Percentiles rank a stretch among this genome's conserved stretches.
Evolutionary conservation across 768 basidiomycete species (phyloP).

Genomic region (Candolleomyces eurysporus): DNA sequence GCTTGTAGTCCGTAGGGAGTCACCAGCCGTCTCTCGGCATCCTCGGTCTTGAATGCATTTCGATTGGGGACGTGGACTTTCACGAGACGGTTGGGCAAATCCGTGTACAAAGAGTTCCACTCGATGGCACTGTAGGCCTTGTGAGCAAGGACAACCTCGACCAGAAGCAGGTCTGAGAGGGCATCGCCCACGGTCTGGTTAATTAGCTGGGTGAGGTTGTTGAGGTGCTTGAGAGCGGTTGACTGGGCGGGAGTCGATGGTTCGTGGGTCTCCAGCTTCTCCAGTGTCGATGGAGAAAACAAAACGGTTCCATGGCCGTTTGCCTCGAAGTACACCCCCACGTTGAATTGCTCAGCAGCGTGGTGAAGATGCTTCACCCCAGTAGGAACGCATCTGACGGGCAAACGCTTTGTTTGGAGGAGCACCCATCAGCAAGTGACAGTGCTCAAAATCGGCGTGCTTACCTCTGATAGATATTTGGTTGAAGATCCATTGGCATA

Average conservation of each 20-base stretch:
- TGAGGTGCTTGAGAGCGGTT: constrained; percentile 74
- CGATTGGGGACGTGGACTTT: constrained; percentile 88
- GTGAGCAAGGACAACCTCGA: constrained; percentile 89
- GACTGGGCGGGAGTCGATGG: constrained; percentile 83
- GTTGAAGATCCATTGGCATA: constrained; percentile 98
- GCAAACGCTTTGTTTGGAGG: constrained; percentile 73
- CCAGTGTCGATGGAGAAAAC: constrained; percentile 77
- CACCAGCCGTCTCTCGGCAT: constrained; percentile 88
- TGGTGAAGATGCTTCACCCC: constrained; percentile 99
- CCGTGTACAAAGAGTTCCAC: constrained; percentile 93
- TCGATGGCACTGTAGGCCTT: constrained; percentile 78
- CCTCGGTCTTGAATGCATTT: constrained; percentile 81
- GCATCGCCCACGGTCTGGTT: constrained; percentile 99
- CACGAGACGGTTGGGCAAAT: constrained; percentile 92
- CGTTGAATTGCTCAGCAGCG: constrained; percentile 88
- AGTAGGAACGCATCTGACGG: constrained; percentile 92
- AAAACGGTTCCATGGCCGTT: constrained; percentile 98
- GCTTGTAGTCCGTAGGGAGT: constrained; percentile 78
- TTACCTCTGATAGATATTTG: constrained; percentile 80
- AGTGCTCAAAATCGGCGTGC: constrained; percentile 18
- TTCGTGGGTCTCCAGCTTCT: constrained; percentile 57
- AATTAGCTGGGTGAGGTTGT: constrained; percentile 78
- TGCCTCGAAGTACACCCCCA: constrained; percentile 99
- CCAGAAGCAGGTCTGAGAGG: constrained; percentile 91
- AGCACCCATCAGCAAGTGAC: constrained; percentile 4